Evolutionary conservation across 2,329 filamentous ascomycete genomes (phyloP).

Genomic region (Mollisia scopiformis): DNA sequence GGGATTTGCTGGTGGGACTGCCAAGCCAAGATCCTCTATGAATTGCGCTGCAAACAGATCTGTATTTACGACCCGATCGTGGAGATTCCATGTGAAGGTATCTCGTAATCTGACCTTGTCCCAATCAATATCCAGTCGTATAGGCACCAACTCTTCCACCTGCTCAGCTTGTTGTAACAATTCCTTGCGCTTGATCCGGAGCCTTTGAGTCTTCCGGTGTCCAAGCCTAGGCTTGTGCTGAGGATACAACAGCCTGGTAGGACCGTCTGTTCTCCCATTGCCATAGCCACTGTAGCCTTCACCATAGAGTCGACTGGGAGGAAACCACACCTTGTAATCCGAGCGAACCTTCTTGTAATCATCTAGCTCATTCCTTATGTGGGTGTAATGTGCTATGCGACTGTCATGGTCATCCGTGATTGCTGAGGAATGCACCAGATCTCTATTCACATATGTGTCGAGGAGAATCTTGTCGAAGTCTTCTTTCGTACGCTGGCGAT

Average conservation of each 20-base stretch:
- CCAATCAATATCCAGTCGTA: slow-evolving; percentile 91
- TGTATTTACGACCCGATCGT: slow-evolving; percentile 80
- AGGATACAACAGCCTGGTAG: slow-evolving; percentile 78
- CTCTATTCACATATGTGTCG: slow-evolving; percentile 66
- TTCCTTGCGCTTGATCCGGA: slow-evolving; percentile 79
- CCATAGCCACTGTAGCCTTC: slow-evolving; percentile 87
- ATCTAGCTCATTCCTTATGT: slow-evolving; percentile 68
- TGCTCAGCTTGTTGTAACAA: slow-evolving; percentile 85
- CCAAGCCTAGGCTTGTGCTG: slow-evolving; percentile 75
- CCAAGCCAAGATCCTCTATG: slow-evolving; percentile 85
- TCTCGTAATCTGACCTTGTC: slow-evolving; percentile 95
- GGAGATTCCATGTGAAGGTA: slow-evolving; percentile 97
- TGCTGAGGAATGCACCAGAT: slow-evolving; percentile 60
- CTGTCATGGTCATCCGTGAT: slow-evolving; percentile 52
- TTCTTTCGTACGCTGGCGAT: slow-evolving; percentile 33
- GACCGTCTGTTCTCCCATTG: slow-evolving; percentile 81
- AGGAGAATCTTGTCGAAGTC: slow-evolving; percentile 53
- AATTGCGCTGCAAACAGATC: slow-evolving; percentile 88
- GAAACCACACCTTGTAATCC: slow-evolving; percentile 58
- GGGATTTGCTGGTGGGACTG: slow-evolving; percentile 69
- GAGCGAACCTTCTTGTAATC: slow-evolving; percentile 67
- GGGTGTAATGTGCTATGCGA: slow-evolving; percentile 58
- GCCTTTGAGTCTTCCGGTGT: slow-evolving; percentile 70
- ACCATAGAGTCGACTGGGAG: slow-evolving; percentile 62
- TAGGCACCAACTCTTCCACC: slow-evolving; percentile 86